These are phyloP conservation scores for Russula lepida DNA, from an alignment of 768 basidiomycete species.

Conservation along the genomic window DNA sequence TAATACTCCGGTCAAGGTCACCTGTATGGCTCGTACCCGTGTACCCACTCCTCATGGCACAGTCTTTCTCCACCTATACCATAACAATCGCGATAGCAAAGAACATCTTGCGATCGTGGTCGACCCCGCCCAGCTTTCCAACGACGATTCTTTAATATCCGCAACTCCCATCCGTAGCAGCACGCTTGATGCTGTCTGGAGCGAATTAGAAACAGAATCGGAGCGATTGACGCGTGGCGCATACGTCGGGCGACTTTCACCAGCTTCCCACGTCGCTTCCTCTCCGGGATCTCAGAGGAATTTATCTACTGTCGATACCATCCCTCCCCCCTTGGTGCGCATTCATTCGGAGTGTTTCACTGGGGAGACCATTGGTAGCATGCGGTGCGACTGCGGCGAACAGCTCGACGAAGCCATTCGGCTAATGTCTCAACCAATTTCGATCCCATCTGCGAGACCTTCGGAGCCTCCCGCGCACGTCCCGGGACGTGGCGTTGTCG, in stretches of 20 bases:
- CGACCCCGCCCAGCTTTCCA: conserved; percentile 76
- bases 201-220: conserved; percentile 78
- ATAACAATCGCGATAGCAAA: conserved; percentile 85
- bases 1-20: conserved; percentile 48
- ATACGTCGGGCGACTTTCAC: conserved; percentile 77
- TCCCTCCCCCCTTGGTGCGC: conserved; percentile 78
- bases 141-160: conserved; percentile 28
- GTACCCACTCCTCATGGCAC: conserved; percentile 95
- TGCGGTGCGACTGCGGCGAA: conserved; percentile 98
- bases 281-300: conserved; percentile 21
- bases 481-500: conserved; percentile 83
- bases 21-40: conserved; percentile 94
- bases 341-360: conserved; percentile 99
- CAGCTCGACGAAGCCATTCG: conserved; percentile 97
- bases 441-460: conserved; percentile 33
- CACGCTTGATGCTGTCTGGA: conserved; percentile 80
- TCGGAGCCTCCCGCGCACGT: conserved; percentile 35
- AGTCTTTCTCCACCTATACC: conserved; percentile 89
- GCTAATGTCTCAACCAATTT: conserved; percentile 67
- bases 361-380: conserved; percentile 94
- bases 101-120: conserved; percentile 95
- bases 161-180: conserved; percentile 62
- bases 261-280: conserved; percentile 36
- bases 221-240: conserved; percentile 92
- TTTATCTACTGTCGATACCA: conserved; percentile 22